These are phyloP conservation scores for Aspergillus eucalypticola DNA, from an alignment of 2,329 filamentous ascomycete species.

Conservation along the genomic window DNA sequence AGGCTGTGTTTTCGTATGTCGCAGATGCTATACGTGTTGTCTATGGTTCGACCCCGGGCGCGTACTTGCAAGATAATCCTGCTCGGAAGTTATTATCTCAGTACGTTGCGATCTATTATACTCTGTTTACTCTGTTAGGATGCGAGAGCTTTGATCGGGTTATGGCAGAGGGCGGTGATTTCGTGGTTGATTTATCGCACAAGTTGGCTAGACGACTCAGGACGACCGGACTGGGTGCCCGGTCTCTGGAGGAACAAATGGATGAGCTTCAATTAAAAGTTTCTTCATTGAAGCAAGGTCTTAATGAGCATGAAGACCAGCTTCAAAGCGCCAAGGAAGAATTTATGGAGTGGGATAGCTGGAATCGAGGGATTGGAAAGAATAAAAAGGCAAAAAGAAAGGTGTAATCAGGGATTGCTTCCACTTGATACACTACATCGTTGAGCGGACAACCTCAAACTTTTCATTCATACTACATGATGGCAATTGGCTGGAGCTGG, in stretches of 20 bases:
- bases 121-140: accelerated
- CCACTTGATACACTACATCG: no score
- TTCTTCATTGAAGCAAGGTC: no score
- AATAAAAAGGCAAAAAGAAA: no score
- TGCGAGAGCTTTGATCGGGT: neutral
- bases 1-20: neutral
- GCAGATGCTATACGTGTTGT: neutral
- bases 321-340: no score
- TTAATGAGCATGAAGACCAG: no score
- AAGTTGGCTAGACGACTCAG: neutral
- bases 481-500: no score
- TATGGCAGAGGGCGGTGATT: neutral
- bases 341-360: no score
- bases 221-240: neutral
- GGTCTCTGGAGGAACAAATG: accelerated
- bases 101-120: neutral
- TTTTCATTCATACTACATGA: no score
- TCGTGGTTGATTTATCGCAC: neutral
- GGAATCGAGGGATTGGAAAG: no score
- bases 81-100: neutral
- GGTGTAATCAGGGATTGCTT: no score
- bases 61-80: neutral
- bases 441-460: no score
- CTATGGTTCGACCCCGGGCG: neutral
- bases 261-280: neutral